Conservation (phyloP, 163 green algal species). For the Scenedesmus sp. region DNA sequence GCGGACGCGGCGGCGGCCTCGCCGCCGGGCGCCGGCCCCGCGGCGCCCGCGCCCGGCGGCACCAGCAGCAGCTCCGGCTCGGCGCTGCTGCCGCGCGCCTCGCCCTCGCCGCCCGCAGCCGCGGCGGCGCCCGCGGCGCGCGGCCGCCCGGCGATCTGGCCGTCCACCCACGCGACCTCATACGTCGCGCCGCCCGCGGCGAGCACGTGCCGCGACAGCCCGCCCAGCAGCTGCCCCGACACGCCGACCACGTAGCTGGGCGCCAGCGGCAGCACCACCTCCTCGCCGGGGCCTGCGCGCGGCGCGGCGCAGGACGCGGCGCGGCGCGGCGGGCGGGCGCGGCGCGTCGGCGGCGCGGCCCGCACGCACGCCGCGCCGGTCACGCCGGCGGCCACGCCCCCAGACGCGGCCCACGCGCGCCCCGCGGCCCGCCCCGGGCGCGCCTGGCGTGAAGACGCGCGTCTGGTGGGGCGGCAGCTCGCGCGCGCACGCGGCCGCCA, state of each 20-base stretch:
- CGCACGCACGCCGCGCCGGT: too few species aligned
- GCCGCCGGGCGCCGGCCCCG: not conserved
- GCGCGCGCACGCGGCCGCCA: not conserved
- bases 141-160: not conserved
- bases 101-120: not conserved
- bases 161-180: constrained; percentile 26
- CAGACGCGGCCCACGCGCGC: not conserved
- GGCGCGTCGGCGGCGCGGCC: too few species aligned
- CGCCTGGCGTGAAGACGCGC: constrained; percentile 24
- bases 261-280: constrained; percentile 7
- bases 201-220: constrained; percentile 5
- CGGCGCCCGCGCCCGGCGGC: not conserved
- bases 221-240: constrained; percentile 3
- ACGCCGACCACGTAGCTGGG: not conserved
- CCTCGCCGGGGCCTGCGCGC: not conserved
- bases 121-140: not conserved
- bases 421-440: not conserved
- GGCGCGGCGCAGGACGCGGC: too few species aligned
- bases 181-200: constrained; percentile 6
- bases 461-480: constrained; percentile 24
- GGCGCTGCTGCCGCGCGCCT: not conserved
- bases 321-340: too few species aligned
- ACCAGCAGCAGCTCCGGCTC: not conserved
- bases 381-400: too few species aligned
- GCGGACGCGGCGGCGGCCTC: not conserved